Evolutionary conservation across 257 asterid genomes (phyloP).

Genomic region (Solanum medicagineum): DNA sequence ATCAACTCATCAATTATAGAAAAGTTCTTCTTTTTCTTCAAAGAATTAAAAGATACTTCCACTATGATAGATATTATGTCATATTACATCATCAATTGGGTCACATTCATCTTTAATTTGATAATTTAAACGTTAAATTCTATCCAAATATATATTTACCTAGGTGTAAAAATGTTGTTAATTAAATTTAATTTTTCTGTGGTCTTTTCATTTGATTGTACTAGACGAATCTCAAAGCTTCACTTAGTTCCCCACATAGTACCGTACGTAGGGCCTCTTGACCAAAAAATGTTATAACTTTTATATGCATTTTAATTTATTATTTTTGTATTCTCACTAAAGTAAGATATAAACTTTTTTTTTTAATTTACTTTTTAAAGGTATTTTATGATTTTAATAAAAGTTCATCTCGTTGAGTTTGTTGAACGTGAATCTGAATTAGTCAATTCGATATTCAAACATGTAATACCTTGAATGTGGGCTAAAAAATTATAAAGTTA

Average conservation of each 20-base stretch:
- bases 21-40: not conserved
- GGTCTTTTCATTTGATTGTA: not conserved
- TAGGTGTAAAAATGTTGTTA: not conserved
- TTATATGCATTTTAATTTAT: not conserved
- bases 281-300: no score
- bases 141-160: not conserved
- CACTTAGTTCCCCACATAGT: not conserved
- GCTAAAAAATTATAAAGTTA: not conserved
- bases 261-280: not conserved
- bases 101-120: not conserved
- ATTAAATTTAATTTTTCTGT: not conserved
- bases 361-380: not conserved
- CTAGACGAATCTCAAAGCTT: not conserved
- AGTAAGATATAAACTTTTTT: not conserved
- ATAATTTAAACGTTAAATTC: rapidly evolving
- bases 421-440: not conserved
- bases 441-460: not conserved
- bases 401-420: not conserved
- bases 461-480: rapidly evolving
- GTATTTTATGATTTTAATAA: not conserved
- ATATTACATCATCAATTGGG: not conserved
- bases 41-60: not conserved
- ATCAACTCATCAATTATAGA: not conserved
- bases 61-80: not conserved
- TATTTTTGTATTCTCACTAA: not conserved